A percentile compares a stretch with the other conserved stretches of the same genome.
Evolutionary conservation across 805 yeast species (phyloP).

Genomic region (Nakazawaea siamensis): DNA sequence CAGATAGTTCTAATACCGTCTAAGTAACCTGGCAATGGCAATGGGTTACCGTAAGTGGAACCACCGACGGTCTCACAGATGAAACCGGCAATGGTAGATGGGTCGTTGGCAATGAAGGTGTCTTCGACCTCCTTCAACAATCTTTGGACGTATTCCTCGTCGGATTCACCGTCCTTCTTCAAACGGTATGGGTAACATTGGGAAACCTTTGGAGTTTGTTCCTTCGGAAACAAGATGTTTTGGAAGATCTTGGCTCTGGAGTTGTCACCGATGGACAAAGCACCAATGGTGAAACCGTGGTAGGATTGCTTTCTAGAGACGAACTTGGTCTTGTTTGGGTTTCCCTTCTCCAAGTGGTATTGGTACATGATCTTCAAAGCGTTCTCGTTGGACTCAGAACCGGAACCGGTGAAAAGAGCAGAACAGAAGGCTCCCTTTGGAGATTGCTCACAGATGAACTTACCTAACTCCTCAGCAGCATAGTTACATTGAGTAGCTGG

Average conservation of each 20-base stretch:
- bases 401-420: constrained; percentile 47
- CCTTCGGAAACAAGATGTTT: constrained; percentile 17
- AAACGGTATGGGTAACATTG: constrained; percentile 27
- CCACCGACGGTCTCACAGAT: constrained; percentile 38
- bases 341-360: constrained; percentile 29
- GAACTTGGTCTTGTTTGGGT: constrained; percentile 24
- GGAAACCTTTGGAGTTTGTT: constrained; percentile 20
- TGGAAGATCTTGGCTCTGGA: constrained; percentile 24
- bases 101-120: constrained; percentile 28
- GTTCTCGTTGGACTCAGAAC: constrained; percentile 69
- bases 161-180: constrained; percentile 25
- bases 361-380: constrained; percentile 56
- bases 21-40: constrained; percentile 36
- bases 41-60: constrained; percentile 34
- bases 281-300: constrained; percentile 39
- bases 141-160: constrained; percentile 27
- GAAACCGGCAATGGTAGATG: constrained; percentile 33
- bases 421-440: constrained; percentile 33
- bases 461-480: constrained; percentile 26
- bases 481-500: constrained; percentile 21
- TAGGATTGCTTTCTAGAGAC: constrained; percentile 33
- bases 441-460: constrained; percentile 33
- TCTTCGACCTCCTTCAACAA: constrained; percentile 31
- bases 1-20: constrained; percentile 36
- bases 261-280: constrained; percentile 30